These are phyloP conservation scores for Teunomyces kruisii DNA, from an alignment of 805 yeast species.

Conservation along the genomic window DNA sequence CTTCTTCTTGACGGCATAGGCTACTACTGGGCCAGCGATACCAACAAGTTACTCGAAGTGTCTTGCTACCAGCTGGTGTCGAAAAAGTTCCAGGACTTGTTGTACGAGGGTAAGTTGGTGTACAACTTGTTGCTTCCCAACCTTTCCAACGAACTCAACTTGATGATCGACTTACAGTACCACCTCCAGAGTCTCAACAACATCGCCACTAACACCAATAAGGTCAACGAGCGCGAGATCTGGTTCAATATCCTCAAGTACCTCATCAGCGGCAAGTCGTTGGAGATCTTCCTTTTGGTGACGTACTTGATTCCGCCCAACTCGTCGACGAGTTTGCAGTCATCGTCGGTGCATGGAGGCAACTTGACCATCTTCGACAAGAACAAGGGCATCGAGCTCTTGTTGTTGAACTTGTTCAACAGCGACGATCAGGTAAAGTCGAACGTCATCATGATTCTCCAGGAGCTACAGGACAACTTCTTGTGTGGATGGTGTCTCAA, in stretches of 20 bases:
- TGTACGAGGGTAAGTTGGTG: conserved; percentile 28
- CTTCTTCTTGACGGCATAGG: conserved; percentile 43
- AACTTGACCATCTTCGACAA: conserved; percentile 42
- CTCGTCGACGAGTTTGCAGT: conserved; percentile 37
- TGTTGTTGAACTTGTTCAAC: conserved; percentile 42
- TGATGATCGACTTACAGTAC: conserved; percentile 44
- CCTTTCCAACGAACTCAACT: conserved; percentile 39
- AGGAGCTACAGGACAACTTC: conserved; percentile 43
- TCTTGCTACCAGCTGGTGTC: conserved; percentile 41
- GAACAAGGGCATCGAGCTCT: conserved; percentile 44
- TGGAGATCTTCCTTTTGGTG: conserved; percentile 38
- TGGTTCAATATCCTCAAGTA: conserved; percentile 45
- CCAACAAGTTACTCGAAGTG: conserved; percentile 39
- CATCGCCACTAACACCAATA: conserved; percentile 11
- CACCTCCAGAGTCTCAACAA: conserved; percentile 38
- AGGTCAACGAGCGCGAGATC: conserved; percentile 31
- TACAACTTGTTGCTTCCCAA: conserved; percentile 37
- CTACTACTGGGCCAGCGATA: conserved; percentile 43
- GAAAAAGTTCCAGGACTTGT: conserved; percentile 32
- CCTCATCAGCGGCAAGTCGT: conserved; percentile 40
- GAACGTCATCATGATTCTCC: conserved; percentile 41
- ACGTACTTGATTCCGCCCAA: conserved; percentile 44
- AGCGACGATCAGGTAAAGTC: conserved; percentile 39
- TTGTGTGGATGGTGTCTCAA: conserved; percentile 46
- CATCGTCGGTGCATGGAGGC: conserved; percentile 39